These are phyloP conservation scores for Stephanodiscus minutulus DNA, from an alignment of 108 stramenopile species.

Conservation along the genomic window DNA sequence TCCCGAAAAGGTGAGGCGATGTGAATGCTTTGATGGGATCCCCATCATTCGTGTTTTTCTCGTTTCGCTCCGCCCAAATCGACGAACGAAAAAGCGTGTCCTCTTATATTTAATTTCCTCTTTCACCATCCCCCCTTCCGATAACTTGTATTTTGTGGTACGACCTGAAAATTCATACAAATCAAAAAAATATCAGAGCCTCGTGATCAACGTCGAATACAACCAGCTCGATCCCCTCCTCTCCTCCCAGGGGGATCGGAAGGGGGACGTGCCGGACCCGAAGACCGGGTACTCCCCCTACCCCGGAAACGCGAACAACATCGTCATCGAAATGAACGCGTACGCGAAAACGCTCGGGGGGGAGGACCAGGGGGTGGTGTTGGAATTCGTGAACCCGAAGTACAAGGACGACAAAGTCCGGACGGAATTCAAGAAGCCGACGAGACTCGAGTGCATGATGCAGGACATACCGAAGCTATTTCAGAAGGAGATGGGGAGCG, in stretches of 20 bases:
- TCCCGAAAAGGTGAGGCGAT: constrained; percentile 61
- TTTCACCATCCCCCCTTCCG: too few relatives aligned
- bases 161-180: too few relatives aligned
- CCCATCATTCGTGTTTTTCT: too few relatives aligned
- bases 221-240: constrained; percentile 96
- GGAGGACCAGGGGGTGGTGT: constrained; percentile 82
- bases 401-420: constrained; percentile 88
- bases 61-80: too few relatives aligned
- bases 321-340: constrained; percentile 86
- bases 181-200: constrained; percentile 36
- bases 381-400: constrained; percentile 99
- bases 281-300: constrained; percentile 92
- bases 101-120: too few relatives aligned
- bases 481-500: constrained; percentile 86
- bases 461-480: constrained; percentile 97
- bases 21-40: too few relatives aligned
- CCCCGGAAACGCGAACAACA: constrained; percentile 95
- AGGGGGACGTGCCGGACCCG: constrained; percentile 93
- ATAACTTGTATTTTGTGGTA: too few relatives aligned
- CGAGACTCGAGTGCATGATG: constrained; percentile 94
- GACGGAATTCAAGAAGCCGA: constrained; percentile 98
- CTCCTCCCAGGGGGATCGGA: constrained; percentile 71
- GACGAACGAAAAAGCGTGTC: too few relatives aligned
- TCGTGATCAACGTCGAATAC: constrained; percentile 98
- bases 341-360: constrained; percentile 77